Evolutionary conservation across 2,329 filamentous ascomycete genomes (phyloP).

Genomic region (Aureobasidium sp.): DNA sequence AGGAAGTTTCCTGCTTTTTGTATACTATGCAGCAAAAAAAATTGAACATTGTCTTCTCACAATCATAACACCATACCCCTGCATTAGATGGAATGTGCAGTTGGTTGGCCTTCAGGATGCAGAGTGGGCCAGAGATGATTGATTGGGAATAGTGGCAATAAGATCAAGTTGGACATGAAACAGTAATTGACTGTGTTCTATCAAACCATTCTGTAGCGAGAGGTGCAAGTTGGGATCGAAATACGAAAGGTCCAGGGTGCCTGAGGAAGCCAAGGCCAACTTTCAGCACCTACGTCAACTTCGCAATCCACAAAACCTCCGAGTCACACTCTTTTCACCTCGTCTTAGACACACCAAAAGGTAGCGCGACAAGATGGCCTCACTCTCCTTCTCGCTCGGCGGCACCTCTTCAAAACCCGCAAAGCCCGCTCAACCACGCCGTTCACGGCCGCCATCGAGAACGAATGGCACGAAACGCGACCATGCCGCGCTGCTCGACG

Average conservation of each 20-base stretch:
- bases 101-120: neutral
- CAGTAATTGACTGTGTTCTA: neutral
- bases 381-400: conserved; percentile 8
- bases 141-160: no score
- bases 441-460: neutral
- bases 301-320: neutral
- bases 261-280: neutral
- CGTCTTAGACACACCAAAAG: neutral
- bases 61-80: neutral
- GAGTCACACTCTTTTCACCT: neutral
- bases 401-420: neutral
- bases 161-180: neutral
- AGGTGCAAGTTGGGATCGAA: neutral
- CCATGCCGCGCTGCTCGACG: conserved; percentile 28
- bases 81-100: neutral
- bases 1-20: neutral
- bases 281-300: neutral
- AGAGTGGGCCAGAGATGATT: no score
- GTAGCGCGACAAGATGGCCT: neutral
- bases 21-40: neutral
- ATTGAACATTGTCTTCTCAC: neutral
- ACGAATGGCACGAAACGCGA: conserved; percentile 32
- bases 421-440: no score
- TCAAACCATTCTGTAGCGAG: neutral
- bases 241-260: neutral